These are phyloP conservation scores for Cryphonectria radicalis DNA, from an alignment of 2,329 filamentous ascomycete species.

Conservation along the genomic window DNA sequence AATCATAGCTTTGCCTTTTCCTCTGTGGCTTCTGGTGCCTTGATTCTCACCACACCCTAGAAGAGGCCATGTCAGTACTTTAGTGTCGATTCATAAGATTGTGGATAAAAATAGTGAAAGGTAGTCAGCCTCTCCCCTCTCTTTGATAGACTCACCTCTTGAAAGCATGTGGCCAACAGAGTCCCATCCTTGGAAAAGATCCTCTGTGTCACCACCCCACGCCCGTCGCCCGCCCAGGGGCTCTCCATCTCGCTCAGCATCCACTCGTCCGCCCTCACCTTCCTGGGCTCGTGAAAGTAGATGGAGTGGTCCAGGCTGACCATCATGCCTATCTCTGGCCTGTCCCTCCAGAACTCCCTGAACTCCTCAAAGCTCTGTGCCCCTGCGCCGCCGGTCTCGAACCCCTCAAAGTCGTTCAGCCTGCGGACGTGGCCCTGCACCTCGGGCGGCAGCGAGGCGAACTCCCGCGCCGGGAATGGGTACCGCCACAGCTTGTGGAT, in stretches of 20 bases:
- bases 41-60: constrained; percentile 24
- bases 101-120: too few relatives aligned
- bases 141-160: constrained; percentile 62
- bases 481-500: constrained; percentile 82
- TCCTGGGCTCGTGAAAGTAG: constrained; percentile 66
- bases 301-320: constrained; percentile 79
- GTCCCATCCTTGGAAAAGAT: constrained; percentile 74
- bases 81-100: not conserved
- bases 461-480: constrained; percentile 56
- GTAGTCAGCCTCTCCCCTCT: not conserved
- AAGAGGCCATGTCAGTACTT: constrained; percentile 1
- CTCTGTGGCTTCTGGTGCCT: constrained; percentile 16
- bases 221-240: constrained; percentile 78
- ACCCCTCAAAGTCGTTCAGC: constrained; percentile 49
- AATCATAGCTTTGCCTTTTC: constrained; percentile 24
- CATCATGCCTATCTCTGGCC: constrained; percentile 78
- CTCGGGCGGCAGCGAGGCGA: constrained; percentile 54
- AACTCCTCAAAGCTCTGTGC: constrained; percentile 43
- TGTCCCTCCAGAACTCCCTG: constrained; percentile 50
- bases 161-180: constrained; percentile 77
- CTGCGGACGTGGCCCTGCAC: constrained; percentile 42
- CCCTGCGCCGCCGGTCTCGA: constrained; percentile 31
- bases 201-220: constrained; percentile 75
- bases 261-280: constrained; percentile 71
- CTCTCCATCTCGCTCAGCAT: constrained; percentile 81